Evolutionary conservation across 257 asterid genomes (phyloP), one percentile per base, ranked within the genome.

Genomic region (Forsythia viridissima): DNA sequence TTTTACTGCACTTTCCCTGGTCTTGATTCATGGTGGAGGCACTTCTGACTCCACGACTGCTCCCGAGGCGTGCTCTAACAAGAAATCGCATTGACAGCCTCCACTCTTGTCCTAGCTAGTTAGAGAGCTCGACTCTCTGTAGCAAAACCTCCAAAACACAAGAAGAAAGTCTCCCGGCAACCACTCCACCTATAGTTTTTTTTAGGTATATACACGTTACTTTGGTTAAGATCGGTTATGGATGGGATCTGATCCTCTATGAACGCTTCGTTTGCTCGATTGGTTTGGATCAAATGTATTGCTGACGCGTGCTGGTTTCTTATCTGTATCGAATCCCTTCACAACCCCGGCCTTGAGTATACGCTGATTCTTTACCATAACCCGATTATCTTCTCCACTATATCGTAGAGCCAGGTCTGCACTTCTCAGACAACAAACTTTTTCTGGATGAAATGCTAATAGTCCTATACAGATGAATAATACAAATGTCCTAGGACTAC

Each of bases 221-320:
- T 41, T 80, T 6, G 3, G 55, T 91, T 90, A 92, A n/a, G 93
- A 81, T 65, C 93, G 86, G 86, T 94, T 94, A 87, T 94, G 98
- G 80, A 94, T 94, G 48, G 98, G 98, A 75, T 94, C 92, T 2
- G 97, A 90, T 24, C 97, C 98, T 82, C 85, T 84, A n/a, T 83
- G 78, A 46, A 91, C 93, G 75, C 79, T 86, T 84, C 97, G 78
- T 72, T 92, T 86, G 87, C 96, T 90, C 2, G 93, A 85, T 46
- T 78, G 82, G 75, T 85, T 86, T 11, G 85, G 87, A 83, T 91
- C 94, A 55, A 79, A 72, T 6, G 71, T 65, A 42, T 66, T 70
- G 34, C 72, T 81, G 16, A 37, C 77, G 37, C 72, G 73, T 12
- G 83, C 73, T 15, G 84, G 55, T 73, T 80, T 84, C 61, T 42